These are phyloP conservation scores for Glomus cerebriforme DNA, from an alignment of 192 early-diverging fungal species.

Conservation along the genomic window DNA sequence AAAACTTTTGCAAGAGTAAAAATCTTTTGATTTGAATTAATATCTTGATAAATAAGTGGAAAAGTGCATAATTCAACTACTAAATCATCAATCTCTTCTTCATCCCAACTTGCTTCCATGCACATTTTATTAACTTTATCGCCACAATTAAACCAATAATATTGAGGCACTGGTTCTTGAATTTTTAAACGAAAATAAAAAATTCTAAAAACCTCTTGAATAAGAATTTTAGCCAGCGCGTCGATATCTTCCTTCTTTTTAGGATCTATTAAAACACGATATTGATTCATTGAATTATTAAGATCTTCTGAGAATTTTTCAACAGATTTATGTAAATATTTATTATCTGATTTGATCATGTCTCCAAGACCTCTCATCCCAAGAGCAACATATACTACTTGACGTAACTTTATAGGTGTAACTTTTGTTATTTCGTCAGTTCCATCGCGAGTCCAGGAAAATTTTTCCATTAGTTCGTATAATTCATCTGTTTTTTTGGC, in stretches of 20 bases:
- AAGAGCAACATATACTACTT: background rate
- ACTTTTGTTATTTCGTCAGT: background rate
- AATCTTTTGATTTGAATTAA: background rate
- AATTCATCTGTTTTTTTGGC: background rate
- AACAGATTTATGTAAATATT: background rate
- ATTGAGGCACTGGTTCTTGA: background rate
- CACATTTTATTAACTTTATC: background rate
- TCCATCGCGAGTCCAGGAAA: background rate
- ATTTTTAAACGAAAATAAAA: background rate
- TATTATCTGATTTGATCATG: background rate
- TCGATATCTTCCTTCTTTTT: background rate
- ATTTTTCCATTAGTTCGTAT: background rate
- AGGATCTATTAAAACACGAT: background rate
- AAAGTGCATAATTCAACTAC: conserved; percentile 5
- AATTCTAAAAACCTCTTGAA: background rate
- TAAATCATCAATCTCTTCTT: background rate
- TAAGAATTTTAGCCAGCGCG: background rate
- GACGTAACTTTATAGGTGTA: background rate
- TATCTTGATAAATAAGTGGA: background rate
- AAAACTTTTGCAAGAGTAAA: background rate
- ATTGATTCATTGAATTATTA: background rate
- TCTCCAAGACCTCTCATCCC: background rate
- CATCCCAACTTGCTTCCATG: background rate
- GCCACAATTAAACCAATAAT: background rate
- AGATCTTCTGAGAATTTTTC: background rate